Evolutionary conservation across 352 stramenopile species (phyloP).

Genomic region (Pythium monospermum): DNA sequence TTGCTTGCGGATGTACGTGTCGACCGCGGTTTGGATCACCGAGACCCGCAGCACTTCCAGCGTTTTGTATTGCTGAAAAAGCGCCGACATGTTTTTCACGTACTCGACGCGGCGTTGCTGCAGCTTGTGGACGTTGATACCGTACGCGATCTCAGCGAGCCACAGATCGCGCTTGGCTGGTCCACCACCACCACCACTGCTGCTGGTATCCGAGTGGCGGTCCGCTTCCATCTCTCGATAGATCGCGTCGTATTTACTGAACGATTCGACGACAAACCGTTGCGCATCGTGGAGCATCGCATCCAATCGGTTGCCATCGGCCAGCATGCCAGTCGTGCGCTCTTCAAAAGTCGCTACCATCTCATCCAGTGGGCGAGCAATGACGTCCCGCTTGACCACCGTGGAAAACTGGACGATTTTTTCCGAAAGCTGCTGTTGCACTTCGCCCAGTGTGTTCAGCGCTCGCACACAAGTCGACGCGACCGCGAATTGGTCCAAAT

Average conservation of each 20-base stretch:
- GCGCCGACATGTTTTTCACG: slow-evolving; percentile 73
- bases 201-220: slow-evolving; percentile 12
- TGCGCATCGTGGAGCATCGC: slow-evolving; percentile 48
- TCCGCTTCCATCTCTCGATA: slow-evolving; percentile 55
- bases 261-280: slow-evolving; percentile 49
- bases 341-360: slow-evolving; percentile 68
- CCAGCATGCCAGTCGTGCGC: slow-evolving; percentile 39
- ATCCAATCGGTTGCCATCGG: slow-evolving; percentile 53
- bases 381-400: slow-evolving; percentile 66
- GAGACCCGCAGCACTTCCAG: slow-evolving; percentile 66
- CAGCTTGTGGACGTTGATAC: slow-evolving; percentile 65
- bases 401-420: slow-evolving; percentile 75
- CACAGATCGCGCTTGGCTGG: slow-evolving; percentile 61
- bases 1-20: slow-evolving; percentile 79
- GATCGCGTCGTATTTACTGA: slow-evolving; percentile 50
- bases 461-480: slow-evolving; percentile 57
- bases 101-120: slow-evolving; percentile 62
- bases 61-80: slow-evolving; percentile 83
- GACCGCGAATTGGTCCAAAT: slow-evolving; percentile 27
- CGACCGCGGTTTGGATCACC: slow-evolving; percentile 68
- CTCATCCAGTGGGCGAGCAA: slow-evolving; percentile 60
- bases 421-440: slow-evolving; percentile 72
- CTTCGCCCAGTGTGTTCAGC: slow-evolving; percentile 53
- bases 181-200: too few species aligned
- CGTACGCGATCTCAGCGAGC: slow-evolving; percentile 73